These are phyloP conservation scores for Sanghuangporus weigelae DNA, from an alignment of 1,284 basidiomycete genomes.

Conservation along the genomic window DNA sequence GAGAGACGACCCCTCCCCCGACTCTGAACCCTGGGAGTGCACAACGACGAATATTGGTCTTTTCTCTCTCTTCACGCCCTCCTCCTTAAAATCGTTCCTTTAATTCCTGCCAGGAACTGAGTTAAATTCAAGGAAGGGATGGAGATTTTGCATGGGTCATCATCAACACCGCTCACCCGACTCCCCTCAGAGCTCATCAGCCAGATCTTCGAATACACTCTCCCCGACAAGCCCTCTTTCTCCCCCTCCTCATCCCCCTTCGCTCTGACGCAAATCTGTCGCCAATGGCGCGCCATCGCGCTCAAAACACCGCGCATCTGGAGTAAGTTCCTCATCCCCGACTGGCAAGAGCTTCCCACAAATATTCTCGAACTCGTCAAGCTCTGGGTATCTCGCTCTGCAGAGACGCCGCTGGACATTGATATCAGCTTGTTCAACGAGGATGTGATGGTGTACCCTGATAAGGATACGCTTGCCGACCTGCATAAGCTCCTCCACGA, in stretches of 20 bases:
- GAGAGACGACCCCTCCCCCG: neutral
- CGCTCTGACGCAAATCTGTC: slow-evolving; percentile 6
- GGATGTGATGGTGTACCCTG: slow-evolving; percentile 10
- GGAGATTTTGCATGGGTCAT: neutral
- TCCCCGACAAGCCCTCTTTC: slow-evolving; percentile 1
- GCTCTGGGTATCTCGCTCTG: slow-evolving; percentile 10
- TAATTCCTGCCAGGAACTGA: neutral
- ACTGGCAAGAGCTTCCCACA: slow-evolving; percentile 1
- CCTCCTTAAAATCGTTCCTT: neutral
- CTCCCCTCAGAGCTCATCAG: slow-evolving; percentile 8
- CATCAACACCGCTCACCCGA: neutral
- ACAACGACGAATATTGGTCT: neutral
- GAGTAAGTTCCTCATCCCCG: neutral
- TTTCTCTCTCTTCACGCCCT: neutral
- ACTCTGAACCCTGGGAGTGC: too few species aligned
- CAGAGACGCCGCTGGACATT: neutral
- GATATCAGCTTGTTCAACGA: slow-evolving; percentile 10
- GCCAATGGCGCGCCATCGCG: neutral
- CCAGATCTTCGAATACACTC: slow-evolving; percentile 3
- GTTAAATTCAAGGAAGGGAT: neutral
- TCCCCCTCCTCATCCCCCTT: neutral
- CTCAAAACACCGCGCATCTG: neutral
- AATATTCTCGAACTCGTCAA: slow-evolving; percentile 4
- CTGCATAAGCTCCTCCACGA: neutral
- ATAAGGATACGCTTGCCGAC: neutral